Evolutionary conservation across 2,329 filamentous ascomycete genomes (phyloP).

Genomic region (Fusarium pininemorale): DNA sequence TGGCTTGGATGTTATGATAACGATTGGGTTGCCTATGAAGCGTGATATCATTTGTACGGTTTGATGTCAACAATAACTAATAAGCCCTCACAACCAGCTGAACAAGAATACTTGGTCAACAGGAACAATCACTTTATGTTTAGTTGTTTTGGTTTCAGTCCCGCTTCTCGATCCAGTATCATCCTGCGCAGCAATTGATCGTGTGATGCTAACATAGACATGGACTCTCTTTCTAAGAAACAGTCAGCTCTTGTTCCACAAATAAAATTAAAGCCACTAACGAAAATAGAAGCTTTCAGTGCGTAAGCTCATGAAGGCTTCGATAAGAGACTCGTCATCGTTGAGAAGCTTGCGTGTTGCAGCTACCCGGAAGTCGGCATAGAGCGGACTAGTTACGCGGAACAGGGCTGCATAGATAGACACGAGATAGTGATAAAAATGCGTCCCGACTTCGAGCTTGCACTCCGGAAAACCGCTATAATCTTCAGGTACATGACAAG

Average conservation of each 20-base stretch:
- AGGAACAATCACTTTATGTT: neutral
- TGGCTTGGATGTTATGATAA: neutral
- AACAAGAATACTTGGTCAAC: neutral
- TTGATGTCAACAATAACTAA: neutral
- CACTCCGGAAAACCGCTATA: slow-evolving; percentile 43
- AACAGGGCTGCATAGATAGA: slow-evolving; percentile 43
- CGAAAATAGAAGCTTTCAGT: slow-evolving; percentile 45
- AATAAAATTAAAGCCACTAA: slow-evolving; percentile 7
- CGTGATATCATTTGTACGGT: neutral
- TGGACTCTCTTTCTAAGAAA: slow-evolving; percentile 39
- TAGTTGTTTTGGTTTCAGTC: slow-evolving; percentile 31
- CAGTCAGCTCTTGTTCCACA: slow-evolving; percentile 5
- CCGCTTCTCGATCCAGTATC: slow-evolving; percentile 42
- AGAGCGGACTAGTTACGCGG: slow-evolving; percentile 42
- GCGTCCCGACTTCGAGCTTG: slow-evolving; percentile 42
- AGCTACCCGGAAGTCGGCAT: slow-evolving; percentile 39
- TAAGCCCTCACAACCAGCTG: neutral
- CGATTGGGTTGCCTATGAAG: neutral
- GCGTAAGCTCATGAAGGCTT: slow-evolving; percentile 40
- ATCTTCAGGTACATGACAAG: slow-evolving; percentile 43
- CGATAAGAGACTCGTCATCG: slow-evolving; percentile 37
- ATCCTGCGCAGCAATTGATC: slow-evolving; percentile 42
- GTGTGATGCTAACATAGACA: slow-evolving; percentile 40
- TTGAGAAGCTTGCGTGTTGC: slow-evolving; percentile 37
- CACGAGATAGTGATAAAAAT: slow-evolving; percentile 44